Percentiles rank a stretch among this genome's conserved stretches.
Conservation (phyloP, 176 grass and related monocot species). For the Juncus effusus region DNA sequence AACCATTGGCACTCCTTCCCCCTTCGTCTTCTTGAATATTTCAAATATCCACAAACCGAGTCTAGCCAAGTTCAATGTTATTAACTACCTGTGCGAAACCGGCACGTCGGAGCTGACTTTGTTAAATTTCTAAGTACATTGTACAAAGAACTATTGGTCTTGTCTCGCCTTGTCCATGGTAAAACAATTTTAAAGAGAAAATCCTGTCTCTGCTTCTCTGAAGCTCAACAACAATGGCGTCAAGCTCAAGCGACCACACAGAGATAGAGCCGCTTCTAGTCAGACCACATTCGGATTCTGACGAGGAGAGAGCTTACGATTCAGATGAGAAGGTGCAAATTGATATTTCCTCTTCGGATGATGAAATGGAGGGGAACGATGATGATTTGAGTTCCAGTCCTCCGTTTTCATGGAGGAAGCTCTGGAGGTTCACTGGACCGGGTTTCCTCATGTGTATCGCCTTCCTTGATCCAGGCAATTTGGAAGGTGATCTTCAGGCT, state of each 20-base stretch:
- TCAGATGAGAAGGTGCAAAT: conserved; percentile 79
- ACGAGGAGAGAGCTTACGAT: conserved; percentile 72
- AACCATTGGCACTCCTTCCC: neutral
- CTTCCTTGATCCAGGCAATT: conserved; percentile 84
- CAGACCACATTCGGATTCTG: neutral
- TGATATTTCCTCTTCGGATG: conserved; percentile 42
- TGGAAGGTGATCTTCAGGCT: conserved; percentile 89
- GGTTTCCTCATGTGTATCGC: conserved; percentile 97
- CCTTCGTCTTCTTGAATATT: too few relatives aligned
- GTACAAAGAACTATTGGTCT: too few relatives aligned
- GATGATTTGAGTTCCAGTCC: neutral
- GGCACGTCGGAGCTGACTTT: neutral
- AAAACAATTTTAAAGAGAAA: neutral
- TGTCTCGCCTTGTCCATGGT: neutral
- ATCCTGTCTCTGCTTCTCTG: neutral
- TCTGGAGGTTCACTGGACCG: conserved; percentile 78
- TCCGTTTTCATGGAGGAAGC: conserved; percentile 85
- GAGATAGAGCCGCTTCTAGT: neutral
- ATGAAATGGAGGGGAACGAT: conserved; percentile 4
- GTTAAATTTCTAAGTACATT: neutral
- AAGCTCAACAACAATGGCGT: conserved; percentile 7
- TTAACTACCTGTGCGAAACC: neutral
- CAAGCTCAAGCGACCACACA: neutral
- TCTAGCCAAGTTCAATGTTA: neutral
- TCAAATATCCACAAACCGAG: neutral